Conservation (phyloP, 441 rosid species). For the Populus hybrid region DNA sequence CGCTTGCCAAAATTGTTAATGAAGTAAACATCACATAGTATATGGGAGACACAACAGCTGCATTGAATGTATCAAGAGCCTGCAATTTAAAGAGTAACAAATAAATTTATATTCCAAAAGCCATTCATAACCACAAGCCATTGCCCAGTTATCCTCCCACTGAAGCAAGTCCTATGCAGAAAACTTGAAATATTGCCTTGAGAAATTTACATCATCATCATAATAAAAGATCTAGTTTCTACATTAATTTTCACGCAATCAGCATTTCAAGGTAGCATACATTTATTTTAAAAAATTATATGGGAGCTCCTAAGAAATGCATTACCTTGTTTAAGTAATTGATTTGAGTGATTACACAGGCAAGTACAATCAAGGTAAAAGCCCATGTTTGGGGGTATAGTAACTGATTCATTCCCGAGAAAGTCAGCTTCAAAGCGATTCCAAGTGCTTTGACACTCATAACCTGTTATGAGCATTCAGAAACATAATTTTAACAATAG, state of each 20-base stretch:
- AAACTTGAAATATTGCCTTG: neutral
- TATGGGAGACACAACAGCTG: constrained; percentile 83
- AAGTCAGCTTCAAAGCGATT: constrained; percentile 79
- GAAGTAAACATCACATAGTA: constrained; percentile 88
- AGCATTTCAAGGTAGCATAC: neutral
- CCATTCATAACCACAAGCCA: neutral
- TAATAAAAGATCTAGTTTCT: no score
- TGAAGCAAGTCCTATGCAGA: neutral
- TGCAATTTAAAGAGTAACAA: constrained; percentile 26
- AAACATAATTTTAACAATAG: neutral
- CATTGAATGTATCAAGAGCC: constrained; percentile 89
- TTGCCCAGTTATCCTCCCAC: neutral
- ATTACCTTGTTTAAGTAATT: constrained; percentile 81
- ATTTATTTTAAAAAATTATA: neutral
- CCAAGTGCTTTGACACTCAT: constrained; percentile 88
- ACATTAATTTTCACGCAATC: neutral
- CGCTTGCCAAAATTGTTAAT: constrained; percentile 81
- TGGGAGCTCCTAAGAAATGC: neutral
- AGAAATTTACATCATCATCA: neutral
- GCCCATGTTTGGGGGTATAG: constrained; percentile 70
- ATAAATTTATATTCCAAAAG: neutral
- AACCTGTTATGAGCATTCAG: constrained; percentile 40
- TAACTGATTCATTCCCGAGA: constrained; percentile 72
- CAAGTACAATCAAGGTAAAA: constrained; percentile 56
- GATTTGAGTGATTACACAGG: constrained; percentile 23